Conservation (phyloP, 2,329 filamentous ascomycete species). For the Aspergillus texensis region DNA sequence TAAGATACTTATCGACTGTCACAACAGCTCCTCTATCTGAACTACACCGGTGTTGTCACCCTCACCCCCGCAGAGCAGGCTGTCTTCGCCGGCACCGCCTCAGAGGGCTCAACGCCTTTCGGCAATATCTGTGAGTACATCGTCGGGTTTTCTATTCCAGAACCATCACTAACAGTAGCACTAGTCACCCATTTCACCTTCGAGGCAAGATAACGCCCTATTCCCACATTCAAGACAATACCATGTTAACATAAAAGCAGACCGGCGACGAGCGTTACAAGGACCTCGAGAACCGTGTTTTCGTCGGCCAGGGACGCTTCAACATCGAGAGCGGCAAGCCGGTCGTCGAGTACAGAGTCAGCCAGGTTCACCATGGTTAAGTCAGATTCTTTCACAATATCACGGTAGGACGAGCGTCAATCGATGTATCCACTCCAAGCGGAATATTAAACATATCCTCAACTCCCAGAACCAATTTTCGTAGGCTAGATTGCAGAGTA, state of each 20-base stretch:
- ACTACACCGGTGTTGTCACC: conserved; percentile 45
- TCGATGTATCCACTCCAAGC: conserved; percentile 2
- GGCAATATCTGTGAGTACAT: conserved; percentile 43
- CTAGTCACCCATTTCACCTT: conserved; percentile 42
- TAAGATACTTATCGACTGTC: not conserved
- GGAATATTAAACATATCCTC: not conserved
- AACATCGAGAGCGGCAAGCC: conserved; percentile 39
- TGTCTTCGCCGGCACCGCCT: conserved; percentile 36
- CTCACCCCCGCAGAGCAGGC: conserved; percentile 35
- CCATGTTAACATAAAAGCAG: conserved; percentile 21
- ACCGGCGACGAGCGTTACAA: conserved; percentile 48
- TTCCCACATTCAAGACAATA: not conserved
- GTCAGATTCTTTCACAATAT: not conserved
- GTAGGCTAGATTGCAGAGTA: not conserved
- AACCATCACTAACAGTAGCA: conserved; percentile 8
- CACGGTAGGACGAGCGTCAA: not conserved
- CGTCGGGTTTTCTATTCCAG: not conserved
- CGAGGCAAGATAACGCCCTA: conserved; percentile 29
- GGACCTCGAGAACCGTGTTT: conserved; percentile 43
- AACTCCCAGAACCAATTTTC: not conserved
- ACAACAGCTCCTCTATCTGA: conserved; percentile 40
- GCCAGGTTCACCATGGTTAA: conserved; percentile 36
- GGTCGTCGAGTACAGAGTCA: conserved; percentile 47
- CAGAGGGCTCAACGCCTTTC: conserved; percentile 40
- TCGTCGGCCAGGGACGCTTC: conserved; percentile 46